These are phyloP conservation scores for Debaryomyces psychrophilus DNA, from an alignment of 1,139 yeast species.

Conservation along the genomic window DNA sequence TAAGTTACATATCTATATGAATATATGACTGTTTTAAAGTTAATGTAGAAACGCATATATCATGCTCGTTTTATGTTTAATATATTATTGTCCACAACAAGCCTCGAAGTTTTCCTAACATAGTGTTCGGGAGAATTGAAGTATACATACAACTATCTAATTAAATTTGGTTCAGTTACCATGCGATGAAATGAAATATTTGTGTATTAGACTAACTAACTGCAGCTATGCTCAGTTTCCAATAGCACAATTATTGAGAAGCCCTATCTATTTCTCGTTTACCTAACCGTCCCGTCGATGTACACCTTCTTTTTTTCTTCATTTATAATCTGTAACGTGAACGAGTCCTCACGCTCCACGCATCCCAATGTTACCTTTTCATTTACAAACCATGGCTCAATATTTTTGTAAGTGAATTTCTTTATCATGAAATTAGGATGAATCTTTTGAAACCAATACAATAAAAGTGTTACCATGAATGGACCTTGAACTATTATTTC, in stretches of 20 bases:
- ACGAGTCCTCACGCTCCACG: neutral
- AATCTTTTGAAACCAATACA: constrained; percentile 49
- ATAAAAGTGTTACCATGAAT: constrained; percentile 58
- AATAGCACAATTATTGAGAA: too few relatives aligned
- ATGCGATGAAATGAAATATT: too few relatives aligned
- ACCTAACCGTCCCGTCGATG: constrained; percentile 11
- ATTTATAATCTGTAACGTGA: constrained; percentile 4
- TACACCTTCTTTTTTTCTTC: constrained; percentile 3
- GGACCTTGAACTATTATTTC: constrained; percentile 82
- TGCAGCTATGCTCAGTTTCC: too few relatives aligned
- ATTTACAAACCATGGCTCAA: constrained; percentile 49
- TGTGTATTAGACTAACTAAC: too few relatives aligned
- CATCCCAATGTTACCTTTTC: constrained; percentile 8
- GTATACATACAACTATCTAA: too few relatives aligned
- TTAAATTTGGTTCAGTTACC: too few relatives aligned
- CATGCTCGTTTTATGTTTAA: too few relatives aligned
- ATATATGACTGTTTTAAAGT: constrained; percentile 2
- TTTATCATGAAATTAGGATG: constrained; percentile 22
- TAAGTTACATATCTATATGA: neutral
- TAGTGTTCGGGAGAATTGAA: too few relatives aligned
- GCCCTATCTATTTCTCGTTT: neutral
- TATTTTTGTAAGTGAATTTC: constrained; percentile 51
- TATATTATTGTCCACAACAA: too few relatives aligned
- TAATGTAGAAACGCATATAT: neutral
- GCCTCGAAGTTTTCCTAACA: too few relatives aligned